phyloP scores from a whole-genome alignment of 305 asterid species.

The Withania somnifera region DNA sequence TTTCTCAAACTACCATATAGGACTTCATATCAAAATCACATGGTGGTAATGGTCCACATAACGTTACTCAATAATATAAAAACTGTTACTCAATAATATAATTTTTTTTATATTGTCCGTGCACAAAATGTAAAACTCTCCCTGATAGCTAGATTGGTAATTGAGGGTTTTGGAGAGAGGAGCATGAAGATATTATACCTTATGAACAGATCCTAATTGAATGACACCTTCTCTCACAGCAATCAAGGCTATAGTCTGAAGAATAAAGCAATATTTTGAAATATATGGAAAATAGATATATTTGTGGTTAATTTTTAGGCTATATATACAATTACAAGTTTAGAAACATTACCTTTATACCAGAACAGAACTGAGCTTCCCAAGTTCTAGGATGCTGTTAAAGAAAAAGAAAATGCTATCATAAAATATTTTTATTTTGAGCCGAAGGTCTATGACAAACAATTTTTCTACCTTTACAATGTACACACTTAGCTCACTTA shows the following conservation, averaged over 20 bases:
- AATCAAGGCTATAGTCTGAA: constrained; percentile 92
- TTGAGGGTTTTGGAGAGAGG: neutral
- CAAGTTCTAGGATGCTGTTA: constrained; percentile 94
- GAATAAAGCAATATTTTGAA: neutral
- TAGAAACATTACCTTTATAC: constrained; percentile 59
- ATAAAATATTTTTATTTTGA: neutral
- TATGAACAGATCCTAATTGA: constrained; percentile 81
- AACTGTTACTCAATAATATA: too few relatives aligned
- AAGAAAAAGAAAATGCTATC: neutral
- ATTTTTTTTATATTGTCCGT: too few relatives aligned
- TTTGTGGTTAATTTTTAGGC: neutral
- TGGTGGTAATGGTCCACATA: neutral
- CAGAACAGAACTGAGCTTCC: constrained; percentile 97
- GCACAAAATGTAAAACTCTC: neutral
- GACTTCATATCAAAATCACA: neutral
- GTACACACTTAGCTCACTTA: neutral
- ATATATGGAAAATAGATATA: neutral
- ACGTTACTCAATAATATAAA: too few relatives aligned
- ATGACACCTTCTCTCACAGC: constrained; percentile 98
- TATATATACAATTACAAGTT: neutral
- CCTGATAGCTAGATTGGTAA: neutral
- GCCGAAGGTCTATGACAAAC: fast-evolving
- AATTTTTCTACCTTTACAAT: neutral
- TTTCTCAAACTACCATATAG: neutral
- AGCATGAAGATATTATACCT: constrained; percentile 35